phyloP scores from a whole-genome alignment of 768 basidiomycete species.

The Leccinum rimulosum region DNA sequence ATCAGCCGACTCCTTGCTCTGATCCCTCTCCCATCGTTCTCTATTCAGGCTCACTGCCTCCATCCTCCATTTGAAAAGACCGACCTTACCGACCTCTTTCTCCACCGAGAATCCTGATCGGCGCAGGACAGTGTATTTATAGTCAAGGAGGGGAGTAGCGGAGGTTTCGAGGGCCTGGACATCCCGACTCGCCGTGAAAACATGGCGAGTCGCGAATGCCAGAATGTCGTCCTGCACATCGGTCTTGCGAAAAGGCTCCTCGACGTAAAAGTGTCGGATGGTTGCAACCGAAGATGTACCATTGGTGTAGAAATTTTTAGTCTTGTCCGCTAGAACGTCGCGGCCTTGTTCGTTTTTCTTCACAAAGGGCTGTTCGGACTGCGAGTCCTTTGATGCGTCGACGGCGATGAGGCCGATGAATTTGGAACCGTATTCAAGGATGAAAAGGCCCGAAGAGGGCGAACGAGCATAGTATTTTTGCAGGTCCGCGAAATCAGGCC shows the following conservation, averaged over 20 bases:
- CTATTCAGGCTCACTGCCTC: slow-evolving; percentile 43
- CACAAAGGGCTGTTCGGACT: slow-evolving; percentile 28
- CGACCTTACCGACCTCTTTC: slow-evolving; percentile 43
- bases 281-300: slow-evolving; percentile 51
- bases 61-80: slow-evolving; percentile 57
- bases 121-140: slow-evolving; percentile 44
- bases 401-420: slow-evolving; percentile 71
- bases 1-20: slow-evolving; percentile 9
- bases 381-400: slow-evolving; percentile 53
- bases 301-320: slow-evolving; percentile 20
- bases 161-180: slow-evolving; percentile 46
- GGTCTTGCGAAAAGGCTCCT: slow-evolving; percentile 56
- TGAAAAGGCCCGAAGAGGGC: slow-evolving; percentile 66
- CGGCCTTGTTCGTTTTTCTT: slow-evolving; percentile 21
- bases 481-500: slow-evolving; percentile 55
- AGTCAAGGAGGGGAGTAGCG: slow-evolving; percentile 51
- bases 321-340: slow-evolving; percentile 7
- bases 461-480: slow-evolving; percentile 55
- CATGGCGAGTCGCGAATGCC: slow-evolving; percentile 51
- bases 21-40: slow-evolving; percentile 42
- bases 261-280: slow-evolving; percentile 75
- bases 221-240: slow-evolving; percentile 67
- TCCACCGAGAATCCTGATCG: slow-evolving; percentile 50
- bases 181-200: slow-evolving; percentile 46
- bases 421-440: slow-evolving; percentile 56